Evolutionary conservation across 1,284 basidiomycete species (phyloP), one percentile per base, ranked within the genome.

Genomic region (Austropuccinia psidii): DNA sequence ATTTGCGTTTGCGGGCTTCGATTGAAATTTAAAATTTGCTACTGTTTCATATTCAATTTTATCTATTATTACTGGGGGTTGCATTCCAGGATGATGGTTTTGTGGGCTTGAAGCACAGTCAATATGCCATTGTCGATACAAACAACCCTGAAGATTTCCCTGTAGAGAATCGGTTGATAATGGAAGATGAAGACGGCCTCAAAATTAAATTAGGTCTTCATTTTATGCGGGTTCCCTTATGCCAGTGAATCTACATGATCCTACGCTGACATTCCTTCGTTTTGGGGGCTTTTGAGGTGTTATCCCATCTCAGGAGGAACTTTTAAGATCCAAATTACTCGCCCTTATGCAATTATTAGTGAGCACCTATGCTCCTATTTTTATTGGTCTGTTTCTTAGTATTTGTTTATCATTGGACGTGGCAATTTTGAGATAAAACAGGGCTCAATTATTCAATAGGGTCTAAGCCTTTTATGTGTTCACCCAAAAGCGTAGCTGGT

Each of bases 41-140:
- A 54, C 97, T 96, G 0, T 97, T 90, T 82, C 93, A 98, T 79
- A 83, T 99, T 99, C 73, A 90, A 94, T n/a, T n/a, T n/a, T n/a
- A n/a, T n/a, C n/a, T 98, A 72, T 86, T 98, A 39, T 83, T 98
- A n/a, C 85, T 98, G 43, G 98, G 93, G 77, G 85, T 98, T 35
- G 87, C 90, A 61, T 85, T 96, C 2, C 90, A 98, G 81, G 93
- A 96, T 76, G 91, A 91, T 60, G 87, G 92, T 91, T 76, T 78
- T 41, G 73, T 78, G 89, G 91, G 87, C n/a, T 54, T 67, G 65
- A 55, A 37, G 35, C n/a, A n/a, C n/a, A 73, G 69, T 55, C 57
- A 73, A 29, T 73, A 73, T 52, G 57, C 69, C 24, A 58, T 73
- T 27, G 69, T 73, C 27, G 64, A 73, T 31, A 73, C 69, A 8